Conservation (phyloP, 208 protist species). For the Trypanosoma lewisi region DNA sequence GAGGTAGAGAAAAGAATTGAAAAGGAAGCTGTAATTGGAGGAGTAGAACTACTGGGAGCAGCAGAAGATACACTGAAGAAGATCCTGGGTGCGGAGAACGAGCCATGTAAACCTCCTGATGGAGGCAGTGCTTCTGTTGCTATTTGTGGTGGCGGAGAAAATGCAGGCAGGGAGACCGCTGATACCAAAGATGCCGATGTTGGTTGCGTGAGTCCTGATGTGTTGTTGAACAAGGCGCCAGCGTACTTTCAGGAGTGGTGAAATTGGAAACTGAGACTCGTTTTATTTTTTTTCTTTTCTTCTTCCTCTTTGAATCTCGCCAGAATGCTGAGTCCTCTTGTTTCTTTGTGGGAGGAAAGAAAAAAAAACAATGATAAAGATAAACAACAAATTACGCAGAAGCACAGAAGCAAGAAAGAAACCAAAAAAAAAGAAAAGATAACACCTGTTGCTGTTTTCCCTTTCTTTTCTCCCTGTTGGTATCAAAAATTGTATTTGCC, state of each 20-base stretch:
- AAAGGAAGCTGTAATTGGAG: background rate
- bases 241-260: constrained; percentile 8
- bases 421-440: no score
- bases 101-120: no score
- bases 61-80: background rate
- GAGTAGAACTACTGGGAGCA: background rate
- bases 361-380: no score
- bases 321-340: no score
- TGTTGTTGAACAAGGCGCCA: background rate
- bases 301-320: background rate
- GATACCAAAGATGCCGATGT: background rate
- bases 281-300: constrained; percentile 10
- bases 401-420: no score
- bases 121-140: background rate
- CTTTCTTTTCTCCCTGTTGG: no score
- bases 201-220: background rate
- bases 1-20: background rate
- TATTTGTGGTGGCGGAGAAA: background rate
- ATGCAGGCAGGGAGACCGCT: background rate
- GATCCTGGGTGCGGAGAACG: background rate
- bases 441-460: no score
- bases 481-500: no score
- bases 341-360: no score
- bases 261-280: background rate
- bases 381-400: no score